phyloP scores from a whole-genome alignment of 2,329 filamentous ascomycete genomes.

The Phialocephala subalpina region DNA sequence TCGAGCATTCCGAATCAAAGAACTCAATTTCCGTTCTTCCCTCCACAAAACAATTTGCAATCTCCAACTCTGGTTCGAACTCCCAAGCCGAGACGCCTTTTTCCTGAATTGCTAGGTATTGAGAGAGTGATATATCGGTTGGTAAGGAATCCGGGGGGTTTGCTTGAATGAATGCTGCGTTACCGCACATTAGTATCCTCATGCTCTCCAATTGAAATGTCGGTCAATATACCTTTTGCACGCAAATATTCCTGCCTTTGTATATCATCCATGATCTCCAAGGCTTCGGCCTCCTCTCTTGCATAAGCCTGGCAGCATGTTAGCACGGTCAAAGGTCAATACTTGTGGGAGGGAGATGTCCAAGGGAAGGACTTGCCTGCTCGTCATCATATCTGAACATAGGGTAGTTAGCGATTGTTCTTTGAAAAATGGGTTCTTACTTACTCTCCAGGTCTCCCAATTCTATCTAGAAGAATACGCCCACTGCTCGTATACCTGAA shows the following conservation, averaged over 20 bases:
- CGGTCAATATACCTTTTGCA: slow-evolving; percentile 78
- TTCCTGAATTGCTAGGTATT: slow-evolving; percentile 98
- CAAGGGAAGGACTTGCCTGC: slow-evolving; percentile 58
- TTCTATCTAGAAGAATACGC: slow-evolving; percentile 90
- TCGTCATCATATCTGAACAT: slow-evolving; percentile 80
- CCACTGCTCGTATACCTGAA: slow-evolving; percentile 90
- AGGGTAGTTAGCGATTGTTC: no score
- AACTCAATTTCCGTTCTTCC: slow-evolving; percentile 97
- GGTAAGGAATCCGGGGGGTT: slow-evolving; percentile 95
- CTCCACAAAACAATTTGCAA: slow-evolving; percentile 98
- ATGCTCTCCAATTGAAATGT: background rate
- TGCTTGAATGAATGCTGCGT: slow-evolving; percentile 85
- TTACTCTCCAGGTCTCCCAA: slow-evolving; percentile 86
- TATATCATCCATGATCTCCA: slow-evolving; percentile 96
- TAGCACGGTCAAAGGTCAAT: no score
- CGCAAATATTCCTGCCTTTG: slow-evolving; percentile 88
- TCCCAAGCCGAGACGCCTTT: slow-evolving; percentile 99
- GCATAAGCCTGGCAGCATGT: slow-evolving; percentile 63
- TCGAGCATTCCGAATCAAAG: slow-evolving; percentile 96
- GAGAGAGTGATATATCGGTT: slow-evolving; percentile 96
- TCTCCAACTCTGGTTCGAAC: slow-evolving; percentile 98
- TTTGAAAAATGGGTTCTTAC: no score
- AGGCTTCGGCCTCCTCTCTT: slow-evolving; percentile 91
- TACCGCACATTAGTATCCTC: slow-evolving; percentile 26
- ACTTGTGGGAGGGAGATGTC: no score